These are phyloP conservation scores for Carnegiea gigantea DNA, from an alignment of 179 eudicot genomes.

Conservation along the genomic window DNA sequence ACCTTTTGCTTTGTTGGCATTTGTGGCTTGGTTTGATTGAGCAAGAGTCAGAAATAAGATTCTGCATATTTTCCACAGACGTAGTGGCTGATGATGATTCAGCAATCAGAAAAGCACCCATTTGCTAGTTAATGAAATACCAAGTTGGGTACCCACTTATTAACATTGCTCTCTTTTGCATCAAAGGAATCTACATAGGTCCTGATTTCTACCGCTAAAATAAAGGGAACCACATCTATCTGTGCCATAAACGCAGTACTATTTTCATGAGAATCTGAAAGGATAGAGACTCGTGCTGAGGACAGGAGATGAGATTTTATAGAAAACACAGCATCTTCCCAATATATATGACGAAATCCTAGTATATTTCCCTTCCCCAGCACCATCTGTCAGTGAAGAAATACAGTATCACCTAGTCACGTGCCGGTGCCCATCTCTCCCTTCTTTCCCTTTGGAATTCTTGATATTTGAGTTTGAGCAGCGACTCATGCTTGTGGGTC, in stretches of 20 bases:
- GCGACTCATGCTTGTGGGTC: conserved; percentile 16
- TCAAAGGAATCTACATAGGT: conserved; percentile 6
- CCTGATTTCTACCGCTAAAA: conserved; percentile 2
- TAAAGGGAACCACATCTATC: conserved; percentile 6
- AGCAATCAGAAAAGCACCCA: conserved; percentile 10
- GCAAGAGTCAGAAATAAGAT: conserved; percentile 19
- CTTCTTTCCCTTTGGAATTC: conserved; percentile 5
- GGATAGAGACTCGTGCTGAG: neutral
- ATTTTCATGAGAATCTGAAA: conserved; percentile 19
- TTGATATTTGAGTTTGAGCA: conserved; percentile 1
- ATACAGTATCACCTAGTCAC: conserved; percentile 10
- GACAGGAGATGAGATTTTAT: conserved; percentile 2
- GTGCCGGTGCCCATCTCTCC: conserved; percentile 15
- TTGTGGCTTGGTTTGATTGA: conserved; percentile 3
- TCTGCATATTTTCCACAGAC: conserved; percentile 6
- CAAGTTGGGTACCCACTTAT: conserved; percentile 23
- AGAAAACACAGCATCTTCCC: conserved; percentile 13
- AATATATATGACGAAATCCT: conserved; percentile 2
- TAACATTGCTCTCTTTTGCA: conserved; percentile 4
- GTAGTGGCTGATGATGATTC: conserved; percentile 10
- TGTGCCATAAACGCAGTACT: conserved; percentile 8
- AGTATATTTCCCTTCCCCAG: neutral
- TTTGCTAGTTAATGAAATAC: neutral
- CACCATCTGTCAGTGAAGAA: conserved; percentile 4
- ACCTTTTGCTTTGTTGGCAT: conserved; percentile 14